Evolutionary conservation across 257 asterid species (phyloP).

Genomic region (Cruciata laevipes): DNA sequence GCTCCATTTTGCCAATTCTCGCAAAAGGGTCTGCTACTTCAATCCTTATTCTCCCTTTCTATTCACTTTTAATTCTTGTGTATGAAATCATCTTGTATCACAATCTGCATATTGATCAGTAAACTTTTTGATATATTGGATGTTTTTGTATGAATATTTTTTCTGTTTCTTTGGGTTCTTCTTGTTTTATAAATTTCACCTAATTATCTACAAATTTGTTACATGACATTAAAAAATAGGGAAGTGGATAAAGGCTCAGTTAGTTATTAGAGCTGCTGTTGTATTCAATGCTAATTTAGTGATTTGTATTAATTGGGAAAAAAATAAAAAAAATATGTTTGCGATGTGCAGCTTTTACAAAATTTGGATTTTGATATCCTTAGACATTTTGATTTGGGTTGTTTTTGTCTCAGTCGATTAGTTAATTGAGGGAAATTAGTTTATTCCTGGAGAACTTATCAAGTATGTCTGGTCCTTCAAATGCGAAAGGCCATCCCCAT

Average conservation of each 20-base stretch:
- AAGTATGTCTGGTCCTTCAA: slow-evolving; percentile 60
- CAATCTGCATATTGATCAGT: not conserved
- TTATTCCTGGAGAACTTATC: not conserved
- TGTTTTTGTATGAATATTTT: not conserved
- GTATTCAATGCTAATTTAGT: too few species aligned
- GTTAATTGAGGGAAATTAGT: not conserved
- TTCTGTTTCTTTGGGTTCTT: not conserved
- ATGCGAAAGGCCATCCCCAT: slow-evolving; percentile 57
- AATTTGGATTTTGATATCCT: slow-evolving; percentile 3
- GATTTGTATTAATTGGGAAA: not conserved
- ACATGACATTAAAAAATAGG: not conserved
- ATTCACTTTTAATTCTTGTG: not conserved
- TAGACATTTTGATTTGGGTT: not conserved
- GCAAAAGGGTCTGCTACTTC: not conserved
- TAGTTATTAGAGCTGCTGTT: not conserved
- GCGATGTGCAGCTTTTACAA: not conserved
- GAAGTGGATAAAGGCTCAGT: not conserved
- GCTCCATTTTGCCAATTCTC: not conserved
- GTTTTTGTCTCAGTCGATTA: not conserved
- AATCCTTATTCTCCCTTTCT: not conserved
- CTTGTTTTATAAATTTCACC: not conserved
- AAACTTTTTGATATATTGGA: not conserved
- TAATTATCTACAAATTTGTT: not conserved
- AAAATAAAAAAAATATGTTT: not conserved
- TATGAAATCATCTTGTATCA: not conserved